Evolutionary conservation across 345 rosid genomes (phyloP).

Genomic region (Populus davidiana): DNA sequence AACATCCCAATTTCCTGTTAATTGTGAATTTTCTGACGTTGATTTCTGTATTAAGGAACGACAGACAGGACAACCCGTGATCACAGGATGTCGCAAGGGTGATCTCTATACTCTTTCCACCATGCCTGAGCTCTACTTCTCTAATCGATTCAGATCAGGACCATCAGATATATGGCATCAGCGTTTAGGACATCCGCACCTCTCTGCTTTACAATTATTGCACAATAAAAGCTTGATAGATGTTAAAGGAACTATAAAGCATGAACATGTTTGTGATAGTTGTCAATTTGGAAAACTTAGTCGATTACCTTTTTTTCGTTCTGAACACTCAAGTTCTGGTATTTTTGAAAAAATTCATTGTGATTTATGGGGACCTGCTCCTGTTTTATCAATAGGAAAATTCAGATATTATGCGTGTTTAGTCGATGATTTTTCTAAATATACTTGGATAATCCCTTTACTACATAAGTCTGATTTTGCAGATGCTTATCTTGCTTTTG

Average conservation of each 20-base stretch:
- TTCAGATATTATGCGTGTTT: too few relatives aligned
- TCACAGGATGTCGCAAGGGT: too few relatives aligned
- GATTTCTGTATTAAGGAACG: too few relatives aligned
- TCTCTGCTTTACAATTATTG: not conserved
- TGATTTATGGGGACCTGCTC: too few relatives aligned
- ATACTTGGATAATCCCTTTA: conserved; percentile 8
- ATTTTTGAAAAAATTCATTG: not conserved
- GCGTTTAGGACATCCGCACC: not conserved
- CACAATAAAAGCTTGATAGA: conserved; percentile 14
- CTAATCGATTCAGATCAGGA: too few relatives aligned
- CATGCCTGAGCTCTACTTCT: too few relatives aligned
- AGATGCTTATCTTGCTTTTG: not conserved
- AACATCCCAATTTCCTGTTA: too few relatives aligned
- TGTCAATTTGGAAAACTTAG: conserved; percentile 12
- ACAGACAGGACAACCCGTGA: too few relatives aligned
- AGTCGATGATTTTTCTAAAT: not conserved
- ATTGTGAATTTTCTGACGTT: too few relatives aligned
- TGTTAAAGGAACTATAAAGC: not conserved
- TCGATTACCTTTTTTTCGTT: not conserved
- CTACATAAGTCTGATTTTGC: conserved; percentile 8
- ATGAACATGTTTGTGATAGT: conserved; percentile 15
- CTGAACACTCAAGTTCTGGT: not conserved
- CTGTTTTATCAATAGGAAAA: too few relatives aligned
- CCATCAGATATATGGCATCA: too few relatives aligned
- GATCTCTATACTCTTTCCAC: too few relatives aligned